Conservation (phyloP, 179 eudicot genomes). For the Gypsophila paniculata region DNA sequence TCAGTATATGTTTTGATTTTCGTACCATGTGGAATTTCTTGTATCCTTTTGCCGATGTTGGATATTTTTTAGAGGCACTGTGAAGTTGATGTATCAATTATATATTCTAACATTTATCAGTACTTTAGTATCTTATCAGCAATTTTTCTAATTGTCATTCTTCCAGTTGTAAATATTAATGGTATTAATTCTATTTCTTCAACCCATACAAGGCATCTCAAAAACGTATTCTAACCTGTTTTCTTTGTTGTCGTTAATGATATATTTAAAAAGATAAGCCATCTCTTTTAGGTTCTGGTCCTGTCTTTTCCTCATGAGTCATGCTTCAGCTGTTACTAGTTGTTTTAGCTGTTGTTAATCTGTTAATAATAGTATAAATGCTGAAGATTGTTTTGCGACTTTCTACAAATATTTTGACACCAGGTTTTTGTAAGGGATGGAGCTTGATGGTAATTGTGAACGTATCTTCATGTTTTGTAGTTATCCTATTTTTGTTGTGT, state of each 20-base stretch:
- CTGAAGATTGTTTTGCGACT: background rate
- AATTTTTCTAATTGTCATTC: background rate
- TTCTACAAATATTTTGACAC: background rate
- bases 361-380: background rate
- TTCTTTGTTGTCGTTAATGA: background rate
- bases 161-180: background rate
- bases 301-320: background rate
- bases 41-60: background rate
- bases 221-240: background rate
- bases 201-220: background rate
- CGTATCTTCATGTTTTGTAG: background rate
- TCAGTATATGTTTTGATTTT: too few species aligned
- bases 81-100: background rate
- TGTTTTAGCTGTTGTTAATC: background rate
- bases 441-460: background rate
- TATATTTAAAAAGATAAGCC: background rate
- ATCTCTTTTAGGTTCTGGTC: background rate
- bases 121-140: background rate
- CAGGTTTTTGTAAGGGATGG: background rate
- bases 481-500: background rate
- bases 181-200: background rate
- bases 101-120: background rate
- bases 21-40: background rate
- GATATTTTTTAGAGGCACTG: background rate
- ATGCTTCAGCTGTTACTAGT: conserved; percentile 4